A percentile compares a stretch with the other conserved stretches of the same genome.
These are phyloP conservation scores for Taxillus chinensis DNA, from an alignment of 164 flowering plant species.

Conservation along the genomic window DNA sequence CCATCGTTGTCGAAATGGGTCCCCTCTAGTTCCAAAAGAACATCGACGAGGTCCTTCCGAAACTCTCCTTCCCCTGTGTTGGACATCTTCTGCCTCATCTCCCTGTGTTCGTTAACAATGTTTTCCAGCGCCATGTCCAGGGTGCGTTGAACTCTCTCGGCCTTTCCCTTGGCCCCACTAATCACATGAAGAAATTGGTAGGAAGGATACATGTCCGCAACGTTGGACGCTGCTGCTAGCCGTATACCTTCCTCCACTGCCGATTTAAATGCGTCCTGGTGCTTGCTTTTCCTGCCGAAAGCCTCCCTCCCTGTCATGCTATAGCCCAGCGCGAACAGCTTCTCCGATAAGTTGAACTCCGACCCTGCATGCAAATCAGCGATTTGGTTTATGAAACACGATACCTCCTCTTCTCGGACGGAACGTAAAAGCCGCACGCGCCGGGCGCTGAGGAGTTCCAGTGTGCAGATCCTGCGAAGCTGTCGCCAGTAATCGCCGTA, in stretches of 20 bases:
- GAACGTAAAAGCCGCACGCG: conserved; percentile 17
- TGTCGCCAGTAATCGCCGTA: conserved; percentile 32
- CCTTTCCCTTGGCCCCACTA: conserved; percentile 15
- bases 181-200: conserved; percentile 8
- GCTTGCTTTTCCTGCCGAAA: conserved; percentile 15
- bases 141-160: conserved; percentile 8
- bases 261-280: conserved; percentile 12
- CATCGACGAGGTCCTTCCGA: background rate
- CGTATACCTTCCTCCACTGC: background rate
- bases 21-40: conserved; percentile 1
- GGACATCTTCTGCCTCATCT: background rate
- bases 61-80: background rate
- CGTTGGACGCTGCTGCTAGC: conserved; percentile 17
- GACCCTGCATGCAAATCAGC: background rate
- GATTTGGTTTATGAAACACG: conserved; percentile 7
- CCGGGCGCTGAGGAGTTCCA: conserved; percentile 22
- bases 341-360: conserved; percentile 12
- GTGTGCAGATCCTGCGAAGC: conserved; percentile 20
- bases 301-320: conserved; percentile 16
- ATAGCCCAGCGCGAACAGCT: conserved; percentile 8
- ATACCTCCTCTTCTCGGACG: conserved; percentile 25
- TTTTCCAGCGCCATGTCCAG: conserved; percentile 12
- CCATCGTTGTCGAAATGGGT: conserved; percentile 5
- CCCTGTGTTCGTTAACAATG: conserved; percentile 19
- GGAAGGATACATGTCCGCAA: conserved; percentile 32